Evolutionary conservation across 75 land plant genomes (phyloP).

Genomic region (Chamaecyparis obtusa): DNA sequence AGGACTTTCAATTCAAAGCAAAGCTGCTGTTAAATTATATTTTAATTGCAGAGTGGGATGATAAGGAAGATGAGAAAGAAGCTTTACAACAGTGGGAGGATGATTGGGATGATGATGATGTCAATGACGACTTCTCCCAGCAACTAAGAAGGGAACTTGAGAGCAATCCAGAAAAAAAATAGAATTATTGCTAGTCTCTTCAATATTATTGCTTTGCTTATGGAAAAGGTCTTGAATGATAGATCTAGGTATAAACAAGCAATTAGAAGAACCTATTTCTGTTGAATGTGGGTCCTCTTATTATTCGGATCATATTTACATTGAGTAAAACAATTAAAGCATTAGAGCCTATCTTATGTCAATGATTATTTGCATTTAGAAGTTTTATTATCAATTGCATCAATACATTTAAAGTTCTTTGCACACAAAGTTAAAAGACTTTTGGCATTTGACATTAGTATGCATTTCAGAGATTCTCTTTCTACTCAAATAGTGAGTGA

Average conservation of each 20-base stretch:
- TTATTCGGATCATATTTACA: not conserved
- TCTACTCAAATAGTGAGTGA: too few relatives aligned
- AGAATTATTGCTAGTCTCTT: not conserved
- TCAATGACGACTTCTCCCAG: conserved; percentile 87
- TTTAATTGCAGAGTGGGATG: conserved; percentile 73
- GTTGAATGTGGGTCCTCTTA: not conserved
- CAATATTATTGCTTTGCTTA: not conserved
- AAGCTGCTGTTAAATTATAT: not conserved
- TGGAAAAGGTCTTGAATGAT: not conserved
- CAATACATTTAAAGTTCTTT: too few relatives aligned
- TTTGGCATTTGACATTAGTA: too few relatives aligned
- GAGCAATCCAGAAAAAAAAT: conserved; percentile 41
- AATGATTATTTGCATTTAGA: not conserved
- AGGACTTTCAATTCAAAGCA: not conserved
- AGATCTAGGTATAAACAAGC: not conserved
- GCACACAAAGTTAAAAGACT: too few relatives aligned
- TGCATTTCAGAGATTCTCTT: too few relatives aligned
- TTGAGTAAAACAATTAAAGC: not conserved
- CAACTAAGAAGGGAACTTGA: conserved; percentile 81
- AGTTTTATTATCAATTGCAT: too few relatives aligned
- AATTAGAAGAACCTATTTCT: not conserved
- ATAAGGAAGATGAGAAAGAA: conserved; percentile 72
- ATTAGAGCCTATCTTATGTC: not conserved
- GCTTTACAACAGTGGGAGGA: conserved; percentile 90
- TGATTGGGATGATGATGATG: conserved; percentile 97